These are phyloP conservation scores for Hygrophorus pudorinus DNA, from an alignment of 768 basidiomycete species.

Conservation along the genomic window DNA sequence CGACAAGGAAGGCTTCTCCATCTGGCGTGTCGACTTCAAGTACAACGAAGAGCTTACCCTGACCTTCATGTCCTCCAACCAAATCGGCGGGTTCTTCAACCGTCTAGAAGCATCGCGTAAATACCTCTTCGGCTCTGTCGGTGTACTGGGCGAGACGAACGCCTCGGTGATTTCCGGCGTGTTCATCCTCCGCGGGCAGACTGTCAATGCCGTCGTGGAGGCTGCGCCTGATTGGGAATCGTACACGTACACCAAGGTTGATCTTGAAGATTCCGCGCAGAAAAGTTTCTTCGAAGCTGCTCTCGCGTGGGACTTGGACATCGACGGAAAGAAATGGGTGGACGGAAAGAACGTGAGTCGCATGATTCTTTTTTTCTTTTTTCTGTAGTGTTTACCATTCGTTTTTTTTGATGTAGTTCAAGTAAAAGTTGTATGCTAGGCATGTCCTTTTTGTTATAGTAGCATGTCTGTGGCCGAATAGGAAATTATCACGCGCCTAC, in stretches of 20 bases:
- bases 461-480: too few relatives aligned
- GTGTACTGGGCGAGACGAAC: constrained; percentile 77
- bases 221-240: constrained; percentile 90
- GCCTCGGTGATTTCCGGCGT: constrained; percentile 75
- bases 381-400: constrained; percentile 6
- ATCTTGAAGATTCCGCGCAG: constrained; percentile 61
- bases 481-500: too few relatives aligned
- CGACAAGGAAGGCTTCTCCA: constrained; percentile 82
- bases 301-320: constrained; percentile 86
- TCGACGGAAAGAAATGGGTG: constrained; percentile 84
- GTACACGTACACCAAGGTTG: constrained; percentile 71
- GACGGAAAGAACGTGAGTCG: constrained; percentile 75
- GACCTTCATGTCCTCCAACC: constrained; percentile 92
- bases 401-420: constrained; percentile 19
- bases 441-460: not conserved
- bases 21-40: constrained; percentile 93
- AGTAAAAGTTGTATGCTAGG: constrained; percentile 16
- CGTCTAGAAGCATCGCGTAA: constrained; percentile 95
- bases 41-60: constrained; percentile 91
- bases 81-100: constrained; percentile 93
- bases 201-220: constrained; percentile 57
- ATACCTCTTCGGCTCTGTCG: constrained; percentile 89
- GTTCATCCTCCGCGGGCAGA: constrained; percentile 76
- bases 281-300: constrained; percentile 90
- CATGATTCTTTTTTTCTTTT: constrained; percentile 1